phyloP scores from a whole-genome alignment of 768 basidiomycete species.

The Cystoderma amianthinum region DNA sequence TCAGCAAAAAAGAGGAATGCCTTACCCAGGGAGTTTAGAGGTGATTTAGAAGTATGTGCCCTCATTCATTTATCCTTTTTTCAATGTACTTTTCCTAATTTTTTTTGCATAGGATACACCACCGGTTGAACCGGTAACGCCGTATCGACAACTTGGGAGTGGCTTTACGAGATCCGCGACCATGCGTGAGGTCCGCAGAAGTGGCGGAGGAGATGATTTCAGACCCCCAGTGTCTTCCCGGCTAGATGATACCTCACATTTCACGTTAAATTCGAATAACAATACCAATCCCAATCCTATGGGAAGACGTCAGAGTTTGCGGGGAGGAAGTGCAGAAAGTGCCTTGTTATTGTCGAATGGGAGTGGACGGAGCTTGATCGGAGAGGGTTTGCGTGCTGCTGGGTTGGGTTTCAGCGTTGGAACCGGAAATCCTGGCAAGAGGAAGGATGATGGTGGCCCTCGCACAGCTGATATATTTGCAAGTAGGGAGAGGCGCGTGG shows the following conservation, averaged over 20 bases:
- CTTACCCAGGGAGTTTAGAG: slow-evolving; percentile 35
- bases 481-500: slow-evolving; percentile 17
- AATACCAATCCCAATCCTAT: background rate
- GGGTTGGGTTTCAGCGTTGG: slow-evolving; percentile 34
- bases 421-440: background rate
- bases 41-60: slow-evolving; percentile 14
- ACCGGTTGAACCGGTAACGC: slow-evolving; percentile 30
- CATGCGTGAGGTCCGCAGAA: slow-evolving; percentile 17
- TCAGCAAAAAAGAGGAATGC: slow-evolving; percentile 26
- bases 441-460: background rate
- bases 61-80: too few relatives aligned
- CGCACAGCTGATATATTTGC: slow-evolving; percentile 16
- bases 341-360: slow-evolving; percentile 33
- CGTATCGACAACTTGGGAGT: slow-evolving; percentile 15
- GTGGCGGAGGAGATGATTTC: background rate
- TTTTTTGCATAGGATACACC: too few relatives aligned
- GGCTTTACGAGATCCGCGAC: slow-evolving; percentile 18
- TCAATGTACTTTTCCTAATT: too few relatives aligned
- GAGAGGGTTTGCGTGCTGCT: slow-evolving; percentile 66
- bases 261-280: background rate
- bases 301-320: slow-evolving; percentile 48
- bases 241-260: background rate
- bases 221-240: background rate
- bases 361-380: slow-evolving; percentile 44
- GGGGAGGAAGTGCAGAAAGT: slow-evolving; percentile 70